phyloP scores from a whole-genome alignment of 805 yeast species.

The Cyberlindnera misumaiensis region DNA sequence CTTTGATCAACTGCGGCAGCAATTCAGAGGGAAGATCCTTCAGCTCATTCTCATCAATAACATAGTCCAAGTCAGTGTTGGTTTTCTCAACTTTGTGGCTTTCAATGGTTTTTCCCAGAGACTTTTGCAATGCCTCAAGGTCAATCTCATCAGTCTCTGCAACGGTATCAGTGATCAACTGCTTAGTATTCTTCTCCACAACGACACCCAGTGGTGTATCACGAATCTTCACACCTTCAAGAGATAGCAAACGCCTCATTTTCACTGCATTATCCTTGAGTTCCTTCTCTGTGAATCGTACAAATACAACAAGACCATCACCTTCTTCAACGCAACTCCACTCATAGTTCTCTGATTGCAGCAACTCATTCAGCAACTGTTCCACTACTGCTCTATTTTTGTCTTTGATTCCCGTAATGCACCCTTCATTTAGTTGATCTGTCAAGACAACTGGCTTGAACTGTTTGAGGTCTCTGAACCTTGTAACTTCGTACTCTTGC shows the following conservation, averaged over 20 bases:
- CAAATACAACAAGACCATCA: slow-evolving; percentile 28
- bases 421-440: slow-evolving; percentile 31
- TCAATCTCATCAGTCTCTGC: slow-evolving; percentile 2
- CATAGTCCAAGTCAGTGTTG: slow-evolving; percentile 28
- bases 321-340: slow-evolving; percentile 34
- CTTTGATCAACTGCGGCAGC: slow-evolving; percentile 44
- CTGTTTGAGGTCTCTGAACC: slow-evolving; percentile 21
- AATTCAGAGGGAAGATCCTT: slow-evolving; percentile 49
- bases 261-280: not conserved
- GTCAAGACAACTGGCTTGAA: slow-evolving; percentile 24
- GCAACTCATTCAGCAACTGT: slow-evolving; percentile 24
- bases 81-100: slow-evolving; percentile 2
- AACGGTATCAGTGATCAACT: slow-evolving; percentile 8
- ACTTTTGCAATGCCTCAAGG: not conserved
- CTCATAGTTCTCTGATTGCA: slow-evolving; percentile 13
- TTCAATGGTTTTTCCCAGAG: slow-evolving; percentile 1
- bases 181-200: slow-evolving; percentile 9
- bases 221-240: slow-evolving; percentile 1
- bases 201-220: slow-evolving; percentile 3
- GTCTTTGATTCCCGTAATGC: slow-evolving; percentile 30
- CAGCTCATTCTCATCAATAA: slow-evolving; percentile 51
- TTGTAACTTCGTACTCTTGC: slow-evolving; percentile 5
- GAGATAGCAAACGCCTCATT: slow-evolving; percentile 1
- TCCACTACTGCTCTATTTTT: slow-evolving; percentile 27
- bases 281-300: slow-evolving; percentile 22